Base-by-base conservation (phyloP, 2,329 filamentous ascomycete species). In the Colletotrichum magnum region DNA sequence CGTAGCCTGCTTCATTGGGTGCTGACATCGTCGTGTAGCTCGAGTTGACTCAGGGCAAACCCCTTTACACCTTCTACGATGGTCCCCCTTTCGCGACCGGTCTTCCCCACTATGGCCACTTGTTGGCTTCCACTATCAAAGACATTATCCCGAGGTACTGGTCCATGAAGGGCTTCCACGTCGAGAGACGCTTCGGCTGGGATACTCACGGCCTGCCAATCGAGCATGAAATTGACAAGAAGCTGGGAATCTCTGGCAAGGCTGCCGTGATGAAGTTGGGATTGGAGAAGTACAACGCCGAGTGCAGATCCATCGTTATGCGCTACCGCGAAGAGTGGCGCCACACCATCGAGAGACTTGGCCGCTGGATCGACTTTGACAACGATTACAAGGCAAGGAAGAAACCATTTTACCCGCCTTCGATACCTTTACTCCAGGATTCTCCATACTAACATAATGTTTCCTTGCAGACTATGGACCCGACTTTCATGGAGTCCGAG, bases 161-260 rank as follows among this genome's bases (percentile, higher is more conserved):
- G 94, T 94, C 94, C 59, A 97, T 97, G 95, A 97, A 97, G 79
- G 95, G 95, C 16, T 93, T 91, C 78, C 93, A 97, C 83, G 95
- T 98, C 60, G 94, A 96, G 84, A 89, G 95, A 73, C 89, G 95
- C 68, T 98, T 98, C 74, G 95, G 95, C 61, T 98, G 95, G 95
- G 95, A 98, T 70, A 91, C 95, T 2, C 95, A 98, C 78, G 95
- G 95, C 70, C 87, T 98, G 61, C 95, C 95, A 16, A 96, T 98
- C 74, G 95, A 98, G 84, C 94, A 97, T 80, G 95, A 98, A 83
- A 98, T 98, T 77, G 95, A 98, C 86, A 98, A 98, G 87, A 95
- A 95, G 82, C 86, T 97, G 73, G 93, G 93, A 48, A 95, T 97
- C 77, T 93, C 93, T 73, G 94, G 94, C 64, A 93, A 93, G 79